These are phyloP conservation scores for Ogataea haglerorum DNA, from an alignment of 805 yeast genomes.

Conservation along the genomic window DNA sequence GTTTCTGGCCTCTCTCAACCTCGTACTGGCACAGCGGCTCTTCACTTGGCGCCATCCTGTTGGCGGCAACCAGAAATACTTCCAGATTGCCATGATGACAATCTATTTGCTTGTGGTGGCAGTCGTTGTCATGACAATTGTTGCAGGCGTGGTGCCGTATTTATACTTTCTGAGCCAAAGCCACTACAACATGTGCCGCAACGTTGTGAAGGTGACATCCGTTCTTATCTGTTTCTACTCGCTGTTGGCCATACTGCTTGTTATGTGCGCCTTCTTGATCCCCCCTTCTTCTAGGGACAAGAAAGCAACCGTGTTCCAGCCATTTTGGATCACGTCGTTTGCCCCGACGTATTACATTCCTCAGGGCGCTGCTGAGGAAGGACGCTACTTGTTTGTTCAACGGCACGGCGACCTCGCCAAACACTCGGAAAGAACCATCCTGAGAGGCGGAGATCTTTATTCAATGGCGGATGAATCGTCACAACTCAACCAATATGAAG, in stretches of 20 bases:
- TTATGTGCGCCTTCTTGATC: conserved; percentile 49
- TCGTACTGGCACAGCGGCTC: conserved; percentile 67
- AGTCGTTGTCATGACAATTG: conserved; percentile 64
- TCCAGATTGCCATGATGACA: conserved; percentile 48
- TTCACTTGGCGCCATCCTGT: conserved; percentile 79
- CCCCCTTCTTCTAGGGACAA: conserved; percentile 52
- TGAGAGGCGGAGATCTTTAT: conserved; percentile 24
- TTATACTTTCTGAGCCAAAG: conserved; percentile 47
- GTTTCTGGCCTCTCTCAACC: conserved; percentile 54
- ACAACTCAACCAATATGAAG: conserved; percentile 23
- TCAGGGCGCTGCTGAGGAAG: conserved; percentile 43
- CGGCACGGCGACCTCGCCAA: conserved; percentile 17
- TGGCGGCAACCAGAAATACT: conserved; percentile 50
- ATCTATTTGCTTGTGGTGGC: conserved; percentile 54
- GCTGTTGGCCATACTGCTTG: conserved; percentile 46
- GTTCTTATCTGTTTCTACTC: conserved; percentile 50
- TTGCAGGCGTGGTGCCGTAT: conserved; percentile 61
- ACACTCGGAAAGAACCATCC: conserved; percentile 27
- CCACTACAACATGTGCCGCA: conserved; percentile 48
- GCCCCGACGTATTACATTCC: conserved; percentile 55
- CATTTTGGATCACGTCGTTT: conserved; percentile 76
- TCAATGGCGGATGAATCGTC: conserved; percentile 12
- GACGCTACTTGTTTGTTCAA: conserved; percentile 22
- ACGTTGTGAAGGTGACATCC: conserved; percentile 51
- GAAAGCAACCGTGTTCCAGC: conserved; percentile 55